Evolutionary conservation across 2,329 filamentous ascomycete species (phyloP).

Genomic region (Fusarium sambucinum): DNA sequence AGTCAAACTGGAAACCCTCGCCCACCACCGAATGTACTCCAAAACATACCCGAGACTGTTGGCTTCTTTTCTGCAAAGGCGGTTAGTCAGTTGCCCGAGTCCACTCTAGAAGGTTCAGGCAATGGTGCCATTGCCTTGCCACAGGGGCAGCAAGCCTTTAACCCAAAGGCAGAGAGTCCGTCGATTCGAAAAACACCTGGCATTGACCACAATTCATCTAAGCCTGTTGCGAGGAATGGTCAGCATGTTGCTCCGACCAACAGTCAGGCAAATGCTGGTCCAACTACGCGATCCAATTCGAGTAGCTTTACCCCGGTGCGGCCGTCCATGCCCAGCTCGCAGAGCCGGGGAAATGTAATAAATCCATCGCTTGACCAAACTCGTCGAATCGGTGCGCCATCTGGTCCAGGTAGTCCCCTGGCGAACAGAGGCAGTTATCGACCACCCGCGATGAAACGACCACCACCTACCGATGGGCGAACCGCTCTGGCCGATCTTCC

Average conservation of each 20-base stretch:
- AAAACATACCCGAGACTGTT: constrained; percentile 57
- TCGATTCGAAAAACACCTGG: constrained; percentile 91
- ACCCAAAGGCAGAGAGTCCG: constrained; percentile 81
- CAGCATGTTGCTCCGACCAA: constrained; percentile 63
- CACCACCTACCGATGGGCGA: constrained; percentile 55
- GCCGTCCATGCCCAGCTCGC: constrained; percentile 46
- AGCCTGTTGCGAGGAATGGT: constrained; percentile 72
- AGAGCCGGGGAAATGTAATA: constrained; percentile 57
- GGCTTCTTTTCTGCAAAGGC: constrained; percentile 80
- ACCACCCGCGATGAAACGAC: constrained; percentile 70
- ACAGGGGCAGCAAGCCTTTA: constrained; percentile 69
- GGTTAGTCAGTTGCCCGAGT: constrained; percentile 67
- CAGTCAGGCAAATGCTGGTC: constrained; percentile 45
- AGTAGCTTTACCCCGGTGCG: constrained; percentile 50
- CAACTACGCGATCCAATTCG: constrained; percentile 40
- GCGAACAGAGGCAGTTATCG: constrained; percentile 70
- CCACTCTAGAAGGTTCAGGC: constrained; percentile 53
- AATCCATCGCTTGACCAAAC: constrained; percentile 67
- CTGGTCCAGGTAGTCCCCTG: constrained; percentile 66
- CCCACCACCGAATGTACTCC: constrained; percentile 48
- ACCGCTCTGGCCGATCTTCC: constrained; percentile 65
- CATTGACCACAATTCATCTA: constrained; percentile 82
- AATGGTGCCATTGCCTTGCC: constrained; percentile 58
- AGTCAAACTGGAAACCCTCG: constrained; percentile 47
- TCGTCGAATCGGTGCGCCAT: constrained; percentile 70